Conservation (phyloP, 495 filamentous ascomycete genomes). For the Lindgomyces ingoldianus region DNA sequence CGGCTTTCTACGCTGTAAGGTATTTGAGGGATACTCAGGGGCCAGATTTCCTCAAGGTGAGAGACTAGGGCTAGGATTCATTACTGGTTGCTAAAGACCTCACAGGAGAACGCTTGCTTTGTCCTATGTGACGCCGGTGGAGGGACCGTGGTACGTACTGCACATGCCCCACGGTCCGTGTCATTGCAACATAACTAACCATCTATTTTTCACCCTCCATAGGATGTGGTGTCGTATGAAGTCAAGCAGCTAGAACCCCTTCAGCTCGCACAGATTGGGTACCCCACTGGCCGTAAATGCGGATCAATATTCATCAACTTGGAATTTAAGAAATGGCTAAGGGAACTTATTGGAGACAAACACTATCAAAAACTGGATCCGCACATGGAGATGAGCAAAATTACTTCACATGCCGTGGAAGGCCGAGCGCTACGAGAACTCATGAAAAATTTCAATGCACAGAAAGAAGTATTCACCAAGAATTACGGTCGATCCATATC, state of each 20-base stretch:
- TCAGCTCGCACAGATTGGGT: slow-evolving; percentile 15
- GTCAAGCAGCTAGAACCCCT: slow-evolving; percentile 19
- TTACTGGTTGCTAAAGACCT: background rate
- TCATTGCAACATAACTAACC: background rate
- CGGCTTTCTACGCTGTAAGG: slow-evolving; percentile 22
- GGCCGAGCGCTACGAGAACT: slow-evolving; percentile 20
- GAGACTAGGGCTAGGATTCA: background rate
- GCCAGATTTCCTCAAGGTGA: slow-evolving; percentile 12
- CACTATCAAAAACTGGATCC: slow-evolving; percentile 21
- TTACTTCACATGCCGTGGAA: slow-evolving; percentile 27
- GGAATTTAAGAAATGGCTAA: slow-evolving; percentile 30
- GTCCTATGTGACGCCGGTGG: slow-evolving; percentile 30
- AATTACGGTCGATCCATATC: slow-evolving; percentile 5
- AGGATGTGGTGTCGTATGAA: slow-evolving; percentile 32
- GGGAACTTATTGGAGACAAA: slow-evolving; percentile 9
- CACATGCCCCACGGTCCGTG: background rate
- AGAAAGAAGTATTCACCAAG: slow-evolving; percentile 8
- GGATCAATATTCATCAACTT: slow-evolving; percentile 31
- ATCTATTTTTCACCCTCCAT: background rate
- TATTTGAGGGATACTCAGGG: slow-evolving; percentile 2
- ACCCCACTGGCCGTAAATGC: slow-evolving; percentile 18
- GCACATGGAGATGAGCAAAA: slow-evolving; percentile 5
- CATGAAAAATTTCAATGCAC: slow-evolving; percentile 25
- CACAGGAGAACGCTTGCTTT: slow-evolving; percentile 13
- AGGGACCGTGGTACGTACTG: slow-evolving; percentile 20